Evolutionary conservation across 441 rosid species (phyloP).

Genomic region (Rhodomyrtus psidioides): DNA sequence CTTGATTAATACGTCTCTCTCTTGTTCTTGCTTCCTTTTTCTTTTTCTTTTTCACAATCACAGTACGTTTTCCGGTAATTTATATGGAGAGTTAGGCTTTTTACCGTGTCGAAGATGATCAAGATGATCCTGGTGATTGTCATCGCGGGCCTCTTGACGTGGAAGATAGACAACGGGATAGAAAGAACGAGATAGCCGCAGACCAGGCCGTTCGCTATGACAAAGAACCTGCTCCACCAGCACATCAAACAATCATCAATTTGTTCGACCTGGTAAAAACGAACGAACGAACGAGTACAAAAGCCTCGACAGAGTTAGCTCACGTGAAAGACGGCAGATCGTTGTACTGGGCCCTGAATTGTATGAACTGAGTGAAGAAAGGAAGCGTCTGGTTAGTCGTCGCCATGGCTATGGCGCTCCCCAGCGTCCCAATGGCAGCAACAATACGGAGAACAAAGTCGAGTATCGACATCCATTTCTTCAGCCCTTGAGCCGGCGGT

Average conservation of each 20-base stretch:
- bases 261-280: not conserved
- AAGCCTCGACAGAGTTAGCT: not conserved
- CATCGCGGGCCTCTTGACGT: not conserved
- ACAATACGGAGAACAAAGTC: slow-evolving; percentile 6
- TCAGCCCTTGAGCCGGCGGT: not conserved
- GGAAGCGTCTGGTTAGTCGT: slow-evolving; percentile 1
- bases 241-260: not conserved
- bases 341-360: not conserved
- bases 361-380: not conserved
- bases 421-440: not conserved
- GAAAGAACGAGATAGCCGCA: slow-evolving; percentile 7
- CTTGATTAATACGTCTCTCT: not conserved
- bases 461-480: not conserved
- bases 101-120: slow-evolving; percentile 9
- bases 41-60: not conserved
- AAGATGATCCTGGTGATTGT: slow-evolving; percentile 6
- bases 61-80: not conserved
- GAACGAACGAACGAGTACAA: not conserved
- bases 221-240: slow-evolving; percentile 1
- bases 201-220: not conserved
- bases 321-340: not conserved
- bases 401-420: slow-evolving; percentile 2
- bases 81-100: not conserved
- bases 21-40: not conserved
- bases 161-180: not conserved